A percentile compares a stretch with the other conserved stretches of the same genome.
Evolutionary conservation across 1,284 basidiomycete species (phyloP).

Genomic region (Moesziomyces globuligerus): DNA sequence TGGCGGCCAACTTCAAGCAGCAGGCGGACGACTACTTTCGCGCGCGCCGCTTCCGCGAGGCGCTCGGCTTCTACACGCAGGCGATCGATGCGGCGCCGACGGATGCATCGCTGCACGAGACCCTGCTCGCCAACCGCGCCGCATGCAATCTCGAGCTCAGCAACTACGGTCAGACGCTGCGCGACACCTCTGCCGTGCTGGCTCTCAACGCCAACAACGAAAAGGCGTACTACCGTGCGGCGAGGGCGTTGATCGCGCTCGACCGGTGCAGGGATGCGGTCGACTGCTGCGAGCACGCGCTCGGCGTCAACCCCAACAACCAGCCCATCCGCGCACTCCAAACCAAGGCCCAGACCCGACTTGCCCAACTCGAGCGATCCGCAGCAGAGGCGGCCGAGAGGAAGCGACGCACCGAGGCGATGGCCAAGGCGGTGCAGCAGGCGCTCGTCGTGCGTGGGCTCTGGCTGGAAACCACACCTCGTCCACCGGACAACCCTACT

Average conservation of each 20-base stretch:
- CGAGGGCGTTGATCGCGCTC: conserved; percentile 53
- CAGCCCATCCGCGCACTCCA: conserved; percentile 46
- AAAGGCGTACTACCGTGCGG: conserved; percentile 64
- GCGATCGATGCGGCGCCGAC: conserved; percentile 84
- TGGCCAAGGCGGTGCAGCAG: conserved; percentile 70
- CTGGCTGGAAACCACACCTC: conserved; percentile 52
- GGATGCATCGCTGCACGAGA: conserved; percentile 75
- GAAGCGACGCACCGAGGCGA: conserved; percentile 71
- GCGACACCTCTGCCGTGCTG: conserved; percentile 23
- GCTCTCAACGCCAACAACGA: conserved; percentile 41
- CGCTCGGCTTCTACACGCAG: conserved; percentile 87
- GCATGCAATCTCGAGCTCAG: conserved; percentile 90
- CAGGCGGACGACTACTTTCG: conserved; percentile 95
- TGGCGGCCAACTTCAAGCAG: conserved; percentile 90
- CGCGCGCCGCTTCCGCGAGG: conserved; percentile 85
- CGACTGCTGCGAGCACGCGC: conserved; percentile 50
- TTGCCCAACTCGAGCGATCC: conserved; percentile 68
- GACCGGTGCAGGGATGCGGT: conserved; percentile 51
- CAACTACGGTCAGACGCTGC: conserved; percentile 64
- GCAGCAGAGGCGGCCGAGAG: conserved; percentile 73
- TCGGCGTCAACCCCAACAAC: conserved; percentile 30
- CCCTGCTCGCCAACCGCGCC: conserved; percentile 76
- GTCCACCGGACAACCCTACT: conserved; percentile 73
- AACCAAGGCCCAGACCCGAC: conserved; percentile 35
- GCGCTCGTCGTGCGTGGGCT: conserved; percentile 74